Base-by-base conservation (phyloP, 495 filamentous ascomycete genomes). In the Thermochaetoides thermophila region DNA sequence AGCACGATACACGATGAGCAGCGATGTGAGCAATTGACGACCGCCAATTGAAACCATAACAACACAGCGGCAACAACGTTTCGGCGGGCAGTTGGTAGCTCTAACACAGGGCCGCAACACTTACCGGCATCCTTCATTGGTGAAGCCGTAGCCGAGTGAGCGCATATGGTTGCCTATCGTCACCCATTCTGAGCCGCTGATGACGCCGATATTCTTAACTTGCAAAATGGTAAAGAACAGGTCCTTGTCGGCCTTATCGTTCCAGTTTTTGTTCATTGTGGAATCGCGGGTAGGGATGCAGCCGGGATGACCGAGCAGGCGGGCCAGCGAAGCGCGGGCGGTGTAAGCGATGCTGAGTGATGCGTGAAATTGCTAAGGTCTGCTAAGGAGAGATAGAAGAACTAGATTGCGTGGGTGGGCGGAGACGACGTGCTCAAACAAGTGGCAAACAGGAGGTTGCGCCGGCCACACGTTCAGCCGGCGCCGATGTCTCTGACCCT, bases 141-240 rank as follows among this genome's bases (percentile, higher is more conserved):
- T 68, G 41, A 68, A 68, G 42, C 62, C 62, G 22, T 68, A 68
- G 36, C 63, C 63, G 23, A 66, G 25, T 10, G 50, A 44, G 28
- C 63, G 57, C 63, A 68, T 66, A 32, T 61, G 53, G 40, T 63
- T 64, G 30, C 63, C 63, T 25, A 68, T 68, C 8, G 59, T 66
- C 11, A 52, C 57, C 63, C 63, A 68, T 57, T 68, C 63, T 12
- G 52, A 43, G 27, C 63, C 63, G 52, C 63, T 68, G 50, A 68
- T 68, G 44, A 66, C 57, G 34, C 62, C 63, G 18, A 68, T 66
- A 38, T 65, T 63, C 49, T 68, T 68, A 28, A 68, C 62, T 3
- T 58, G 63, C n/a, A 68, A 49, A 28, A 68, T 68, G 32, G 62
- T 66, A 40, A 68, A 68, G 50, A 66, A 68, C 27, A 68, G 55